phyloP scores from a whole-genome alignment of 441 rosid genomes.

The Codiaeum variegatum region DNA sequence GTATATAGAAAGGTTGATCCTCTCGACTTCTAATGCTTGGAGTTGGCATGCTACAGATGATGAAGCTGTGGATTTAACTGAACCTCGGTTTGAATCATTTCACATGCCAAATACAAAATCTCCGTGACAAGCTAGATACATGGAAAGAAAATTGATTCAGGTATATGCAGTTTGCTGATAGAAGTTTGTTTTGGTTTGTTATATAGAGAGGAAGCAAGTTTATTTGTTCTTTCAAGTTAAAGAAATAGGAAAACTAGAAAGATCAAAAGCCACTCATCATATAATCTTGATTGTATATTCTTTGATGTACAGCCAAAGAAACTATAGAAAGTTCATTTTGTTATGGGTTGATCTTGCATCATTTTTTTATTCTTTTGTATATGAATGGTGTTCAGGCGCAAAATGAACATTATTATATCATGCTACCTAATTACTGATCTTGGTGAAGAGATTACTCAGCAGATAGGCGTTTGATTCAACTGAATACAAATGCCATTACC shows the following conservation, averaged over 20 bases:
- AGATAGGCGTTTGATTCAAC: background rate
- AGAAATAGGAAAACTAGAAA: background rate
- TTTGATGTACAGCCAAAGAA: background rate
- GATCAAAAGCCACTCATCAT: background rate
- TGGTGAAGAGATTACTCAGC: background rate
- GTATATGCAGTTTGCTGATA: background rate
- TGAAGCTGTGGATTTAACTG: constrained; percentile 76
- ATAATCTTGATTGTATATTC: background rate
- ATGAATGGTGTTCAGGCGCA: background rate
- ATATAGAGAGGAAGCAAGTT: constrained; percentile 9
- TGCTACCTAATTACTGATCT: background rate
- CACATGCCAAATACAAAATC: constrained; percentile 44
- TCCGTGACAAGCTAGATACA: constrained; percentile 27
- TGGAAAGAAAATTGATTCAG: background rate
- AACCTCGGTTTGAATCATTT: constrained; percentile 87
- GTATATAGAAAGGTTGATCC: constrained; percentile 37
- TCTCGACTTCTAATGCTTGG: constrained; percentile 47
- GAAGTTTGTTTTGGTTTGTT: constrained; percentile 8
- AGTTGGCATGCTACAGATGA: constrained; percentile 48
- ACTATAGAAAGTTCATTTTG: background rate
- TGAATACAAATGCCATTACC: background rate
- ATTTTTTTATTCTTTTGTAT: background rate
- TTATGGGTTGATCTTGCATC: background rate
- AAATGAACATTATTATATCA: background rate
- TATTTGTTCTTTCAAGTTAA: background rate